A percentile compares a stretch with the other conserved stretches of the same genome.
Evolutionary conservation across 2,329 filamentous ascomycete genomes (phyloP).

Genomic region (Ophiostoma ips): DNA sequence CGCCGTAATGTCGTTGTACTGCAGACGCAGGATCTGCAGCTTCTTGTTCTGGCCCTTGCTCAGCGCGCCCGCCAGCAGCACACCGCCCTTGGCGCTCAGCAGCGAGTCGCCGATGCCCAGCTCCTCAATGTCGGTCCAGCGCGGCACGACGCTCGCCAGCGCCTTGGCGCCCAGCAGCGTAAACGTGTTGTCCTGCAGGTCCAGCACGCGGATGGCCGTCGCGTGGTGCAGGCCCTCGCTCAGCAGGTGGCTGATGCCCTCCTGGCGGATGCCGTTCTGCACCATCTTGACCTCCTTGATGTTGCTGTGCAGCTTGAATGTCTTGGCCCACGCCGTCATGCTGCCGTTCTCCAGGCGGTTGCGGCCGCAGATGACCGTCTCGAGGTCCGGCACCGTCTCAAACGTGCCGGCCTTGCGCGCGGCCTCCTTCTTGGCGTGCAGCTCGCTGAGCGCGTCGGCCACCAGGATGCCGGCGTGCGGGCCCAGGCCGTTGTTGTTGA

Average conservation of each 20-base stretch:
- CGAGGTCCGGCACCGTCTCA: conserved; percentile 58
- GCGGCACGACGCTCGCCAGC: conserved; percentile 57
- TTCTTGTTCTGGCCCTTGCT: conserved; percentile 62
- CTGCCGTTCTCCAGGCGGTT: conserved; percentile 89
- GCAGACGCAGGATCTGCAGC: conserved; percentile 67
- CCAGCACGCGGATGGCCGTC: conserved; percentile 56
- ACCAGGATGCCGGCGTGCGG: conserved; percentile 81
- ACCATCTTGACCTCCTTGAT: conserved; percentile 91
- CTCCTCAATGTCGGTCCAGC: conserved; percentile 66
- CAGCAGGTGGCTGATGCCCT: conserved; percentile 75
- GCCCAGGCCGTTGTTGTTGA: conserved; percentile 97
- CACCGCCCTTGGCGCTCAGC: conserved; percentile 61
- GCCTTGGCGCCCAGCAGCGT: conserved; percentile 67
- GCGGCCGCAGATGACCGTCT: conserved; percentile 94
- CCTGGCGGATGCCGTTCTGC: conserved; percentile 91
- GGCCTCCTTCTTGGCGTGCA: conserved; percentile 72
- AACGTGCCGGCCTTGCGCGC: conserved; percentile 51
- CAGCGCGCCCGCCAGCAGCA: conserved; percentile 60
- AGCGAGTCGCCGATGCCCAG: conserved; percentile 83
- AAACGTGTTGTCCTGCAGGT: conserved; percentile 97
- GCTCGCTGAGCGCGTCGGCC: conserved; percentile 69
- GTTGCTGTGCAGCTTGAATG: conserved; percentile 69
- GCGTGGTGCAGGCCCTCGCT: conserved; percentile 64
- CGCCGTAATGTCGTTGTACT: conserved; percentile 88
- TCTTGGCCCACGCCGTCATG: conserved; percentile 88